A percentile compares a stretch with the other conserved stretches of the same genome.
Conservation (phyloP, 192 early-diverging fungal genomes). For the Phycomyces nitens region DNA sequence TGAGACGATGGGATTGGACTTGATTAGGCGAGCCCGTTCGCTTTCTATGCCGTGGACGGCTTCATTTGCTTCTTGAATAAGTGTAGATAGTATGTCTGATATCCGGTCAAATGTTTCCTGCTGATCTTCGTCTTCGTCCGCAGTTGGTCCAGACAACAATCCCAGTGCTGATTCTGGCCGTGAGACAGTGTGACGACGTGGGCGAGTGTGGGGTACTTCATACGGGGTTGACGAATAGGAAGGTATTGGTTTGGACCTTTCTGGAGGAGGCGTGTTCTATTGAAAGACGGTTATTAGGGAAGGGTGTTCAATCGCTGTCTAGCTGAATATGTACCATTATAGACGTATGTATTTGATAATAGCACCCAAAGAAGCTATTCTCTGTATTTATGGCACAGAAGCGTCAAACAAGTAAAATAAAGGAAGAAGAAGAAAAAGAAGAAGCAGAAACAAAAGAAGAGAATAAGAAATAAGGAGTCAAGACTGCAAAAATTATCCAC, state of each 20-base stretch:
- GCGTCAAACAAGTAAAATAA: constrained; percentile 7
- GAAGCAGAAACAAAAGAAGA: constrained; percentile 9
- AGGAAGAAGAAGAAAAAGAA: not conserved
- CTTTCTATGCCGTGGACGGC: constrained; percentile 18
- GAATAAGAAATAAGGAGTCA: not conserved
- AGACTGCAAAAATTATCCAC: not conserved
- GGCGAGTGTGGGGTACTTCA: not conserved
- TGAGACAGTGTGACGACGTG: constrained; percentile 15
- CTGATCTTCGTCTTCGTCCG: constrained; percentile 15
- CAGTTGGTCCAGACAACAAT: not conserved
- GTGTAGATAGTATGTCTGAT: constrained; percentile 24
- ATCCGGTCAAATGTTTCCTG: constrained; percentile 25
- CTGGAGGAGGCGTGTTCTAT: constrained; percentile 16
- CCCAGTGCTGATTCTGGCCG: constrained; percentile 23
- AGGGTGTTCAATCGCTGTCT: not conserved
- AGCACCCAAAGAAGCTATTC: too few relatives aligned
- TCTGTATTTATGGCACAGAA: too few relatives aligned
- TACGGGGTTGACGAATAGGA: constrained; percentile 3
- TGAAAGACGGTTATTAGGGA: not conserved
- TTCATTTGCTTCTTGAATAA: constrained; percentile 34
- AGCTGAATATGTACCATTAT: not conserved
- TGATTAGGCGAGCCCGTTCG: constrained; percentile 3
- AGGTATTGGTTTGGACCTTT: constrained; percentile 1
- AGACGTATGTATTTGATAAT: not conserved
- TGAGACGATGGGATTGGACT: not conserved